Base-by-base conservation (phyloP, 2,329 filamentous ascomycete species). In the Ilyonectria mors-panacis region DNA sequence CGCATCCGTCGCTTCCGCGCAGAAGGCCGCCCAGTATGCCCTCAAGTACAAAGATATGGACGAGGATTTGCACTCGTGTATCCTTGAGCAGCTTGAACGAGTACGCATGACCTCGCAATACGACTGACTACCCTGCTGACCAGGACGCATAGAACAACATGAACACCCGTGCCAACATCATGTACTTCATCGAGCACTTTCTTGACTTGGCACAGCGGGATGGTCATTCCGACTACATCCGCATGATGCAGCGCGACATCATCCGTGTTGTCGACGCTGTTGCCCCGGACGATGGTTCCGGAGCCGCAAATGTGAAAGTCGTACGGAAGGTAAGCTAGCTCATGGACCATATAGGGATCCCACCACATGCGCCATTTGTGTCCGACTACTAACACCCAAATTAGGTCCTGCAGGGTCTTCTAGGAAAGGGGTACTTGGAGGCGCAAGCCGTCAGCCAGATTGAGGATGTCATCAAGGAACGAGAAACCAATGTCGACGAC, bases 111-210 rank as follows among this genome's bases (percentile, higher is more conserved):
- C 35, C 35, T 56, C 50, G 35, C 19, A 30, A 7, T 39, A 55
- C 26, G 39, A 54, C 30, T 54, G 50, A 26, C 53, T 21, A 37
- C 39, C 48, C 44, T 39, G 15, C 73, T 72, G 39, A 73, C 51
- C 12, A 26, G 28, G n/a, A 66, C 61, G 9, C 33, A 35, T 55
- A 95, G 89, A 97, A 94, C 73, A 95, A 93, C 73, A 97, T 99
- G 93, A 99, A 99, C 82, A 97, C 92, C 58, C 89, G 95, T 67
- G 97, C 96, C 66, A 99, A 99, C 79, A 98, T 99, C 80, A 97
- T 99, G 93, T 99, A 97, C 82, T 99, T 99, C 81, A 92, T 99
- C 77, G 95, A 98, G 78, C 93, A 95, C 74, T 93, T 99, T 73
- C 93, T 97, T 78, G 95, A 98, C 78, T 87, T 94, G 82, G 93